Evolutionary conservation across 2,329 filamentous ascomycete genomes (phyloP), one percentile per base, ranked within the genome.

Genomic region (Dactylellina cionopaga): DNA sequence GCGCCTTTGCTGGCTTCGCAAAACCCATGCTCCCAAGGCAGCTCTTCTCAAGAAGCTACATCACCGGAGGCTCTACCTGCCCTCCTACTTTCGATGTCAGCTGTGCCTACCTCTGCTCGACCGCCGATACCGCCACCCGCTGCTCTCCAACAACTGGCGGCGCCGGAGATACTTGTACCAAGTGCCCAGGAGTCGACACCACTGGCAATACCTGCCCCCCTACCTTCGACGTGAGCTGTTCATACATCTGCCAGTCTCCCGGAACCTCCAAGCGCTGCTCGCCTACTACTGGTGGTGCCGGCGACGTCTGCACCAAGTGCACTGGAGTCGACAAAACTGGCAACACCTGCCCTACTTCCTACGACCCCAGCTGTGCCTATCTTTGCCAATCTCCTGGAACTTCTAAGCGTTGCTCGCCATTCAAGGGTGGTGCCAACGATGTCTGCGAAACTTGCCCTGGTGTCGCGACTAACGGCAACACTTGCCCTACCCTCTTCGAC

Each of bases 221-320:
- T n/a, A 55, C 51, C 4, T 55, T 25, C 51, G 51, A 55, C 15
- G 51, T 55, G 31, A 55, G 51, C 51, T 55, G 51, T 33, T 17
- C 51, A 24, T 55, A 55, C 19, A 11, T 55, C 51, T 55, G 51
- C 51, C n/a, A 24, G 10, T n/a, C 19, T 2, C 29, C 17, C 17
- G 51, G 51, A 39, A 55, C 51, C 4, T 15, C 31, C 7, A 13
- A 37, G 2, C 51, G 51, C 15, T 55, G 51, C 51, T 55, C 51
- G 2, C 51, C 51, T 3, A 39, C 31, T 19, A 39, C 31, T 5
- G 27, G 51, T 15, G 17, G 25, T n/a, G 5, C 6, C 1, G 51
- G 33, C 11, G 25, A 55, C 9, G 41, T 33, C 33, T 55, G 51
- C 31, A 29, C 31, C 6, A 55, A 55, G 22, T 55, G 51, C 51